These are phyloP conservation scores for Pleomassaria siparia DNA, from an alignment of 2,329 filamentous ascomycete species.

Conservation along the genomic window DNA sequence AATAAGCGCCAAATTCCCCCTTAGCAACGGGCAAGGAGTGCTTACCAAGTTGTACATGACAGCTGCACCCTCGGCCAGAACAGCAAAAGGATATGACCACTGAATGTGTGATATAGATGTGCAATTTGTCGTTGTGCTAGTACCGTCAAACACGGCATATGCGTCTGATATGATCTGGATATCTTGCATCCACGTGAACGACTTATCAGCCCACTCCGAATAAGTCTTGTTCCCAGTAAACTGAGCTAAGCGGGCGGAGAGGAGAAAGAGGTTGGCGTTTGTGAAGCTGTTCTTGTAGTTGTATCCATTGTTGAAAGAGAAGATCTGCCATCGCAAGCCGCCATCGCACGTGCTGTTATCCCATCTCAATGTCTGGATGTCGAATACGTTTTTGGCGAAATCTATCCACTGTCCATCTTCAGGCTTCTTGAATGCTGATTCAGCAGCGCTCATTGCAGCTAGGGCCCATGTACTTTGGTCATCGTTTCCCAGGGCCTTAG, in stretches of 20 bases:
- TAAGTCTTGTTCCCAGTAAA: constrained; percentile 61
- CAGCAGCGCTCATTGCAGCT: constrained; percentile 65
- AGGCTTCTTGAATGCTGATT: constrained; percentile 58
- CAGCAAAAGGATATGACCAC: constrained; percentile 55
- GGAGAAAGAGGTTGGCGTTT: constrained; percentile 77
- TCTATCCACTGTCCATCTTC: constrained; percentile 55
- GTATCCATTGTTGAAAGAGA: constrained; percentile 70
- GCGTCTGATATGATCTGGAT: constrained; percentile 51
- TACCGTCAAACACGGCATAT: constrained; percentile 56
- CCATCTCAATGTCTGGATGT: constrained; percentile 68
- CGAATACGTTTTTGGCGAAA: constrained; percentile 71
- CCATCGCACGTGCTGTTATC: constrained; percentile 66
- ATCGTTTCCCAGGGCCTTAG: constrained; percentile 61
- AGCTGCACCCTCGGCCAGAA: constrained; percentile 54
- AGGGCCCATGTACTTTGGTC: constrained; percentile 73
- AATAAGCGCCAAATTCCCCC: too few relatives aligned
- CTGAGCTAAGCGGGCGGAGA: constrained; percentile 71
- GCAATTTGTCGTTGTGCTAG: constrained; percentile 47
- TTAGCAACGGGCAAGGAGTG: constrained; percentile 5
- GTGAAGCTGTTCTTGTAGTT: constrained; percentile 76
- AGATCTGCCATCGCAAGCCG: constrained; percentile 74
- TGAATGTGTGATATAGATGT: constrained; percentile 49
- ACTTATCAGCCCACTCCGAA: constrained; percentile 62
- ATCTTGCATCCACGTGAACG: constrained; percentile 57
- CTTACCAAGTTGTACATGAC: constrained; percentile 53